Conservation (phyloP, 805 yeast genomes). For the Naumovozyma dairenensis region DNA sequence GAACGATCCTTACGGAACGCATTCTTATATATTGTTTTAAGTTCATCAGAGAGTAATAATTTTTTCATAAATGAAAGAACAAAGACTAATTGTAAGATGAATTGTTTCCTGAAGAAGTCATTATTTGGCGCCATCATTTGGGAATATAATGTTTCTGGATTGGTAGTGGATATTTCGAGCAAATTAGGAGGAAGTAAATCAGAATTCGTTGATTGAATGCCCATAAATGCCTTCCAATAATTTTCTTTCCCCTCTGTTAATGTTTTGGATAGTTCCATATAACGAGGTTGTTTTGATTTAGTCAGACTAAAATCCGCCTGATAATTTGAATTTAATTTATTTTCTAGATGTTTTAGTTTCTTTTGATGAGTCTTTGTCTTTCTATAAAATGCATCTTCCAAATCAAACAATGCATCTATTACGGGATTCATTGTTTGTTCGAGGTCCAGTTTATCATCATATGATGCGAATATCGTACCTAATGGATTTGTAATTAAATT, state of each 20-base stretch:
- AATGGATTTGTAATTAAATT: conserved; percentile 17
- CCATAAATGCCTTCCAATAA: conserved; percentile 10
- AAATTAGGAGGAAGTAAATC: conserved; percentile 14
- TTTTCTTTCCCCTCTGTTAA: conserved; percentile 7
- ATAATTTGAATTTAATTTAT: conserved; percentile 12
- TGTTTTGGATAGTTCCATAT: conserved; percentile 8
- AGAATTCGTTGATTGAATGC: conserved; percentile 1
- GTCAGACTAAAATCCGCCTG: conserved; percentile 10
- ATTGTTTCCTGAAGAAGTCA: conserved; percentile 24
- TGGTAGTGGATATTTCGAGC: conserved; percentile 16
- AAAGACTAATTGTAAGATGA: conserved; percentile 19
- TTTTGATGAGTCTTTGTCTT: conserved; percentile 6
- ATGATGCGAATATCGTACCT: conserved; percentile 12
- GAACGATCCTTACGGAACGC: conserved; percentile 16
- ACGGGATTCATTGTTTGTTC: conserved; percentile 11
- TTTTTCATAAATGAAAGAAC: conserved; percentile 10
- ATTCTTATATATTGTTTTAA: conserved; percentile 14
- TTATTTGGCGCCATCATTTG: conserved; percentile 16
- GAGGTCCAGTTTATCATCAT: conserved; percentile 10
- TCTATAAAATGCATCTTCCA: conserved; percentile 18
- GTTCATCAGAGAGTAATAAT: conserved; percentile 11
- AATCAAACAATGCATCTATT: conserved; percentile 15
- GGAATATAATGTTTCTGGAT: conserved; percentile 14
- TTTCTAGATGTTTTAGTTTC: conserved; percentile 6
- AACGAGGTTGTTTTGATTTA: conserved; percentile 9